Evolutionary conservation across 164 flowering plant genomes (phyloP).

Genomic region (Umbilicus rupestris): DNA sequence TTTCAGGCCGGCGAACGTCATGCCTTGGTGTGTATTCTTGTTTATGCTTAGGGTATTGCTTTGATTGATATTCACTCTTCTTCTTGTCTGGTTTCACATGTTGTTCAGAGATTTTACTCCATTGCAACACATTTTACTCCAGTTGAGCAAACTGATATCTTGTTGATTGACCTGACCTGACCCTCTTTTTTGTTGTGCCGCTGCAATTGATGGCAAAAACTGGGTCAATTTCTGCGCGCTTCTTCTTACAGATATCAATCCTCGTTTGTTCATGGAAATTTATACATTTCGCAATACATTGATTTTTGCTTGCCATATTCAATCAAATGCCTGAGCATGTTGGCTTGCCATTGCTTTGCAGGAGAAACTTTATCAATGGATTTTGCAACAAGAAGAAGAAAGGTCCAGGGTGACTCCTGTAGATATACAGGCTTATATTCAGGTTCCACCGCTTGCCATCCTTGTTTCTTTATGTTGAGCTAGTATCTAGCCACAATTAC

Average conservation of each 20-base stretch:
- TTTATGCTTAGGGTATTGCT: too few species aligned
- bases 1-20: conserved; percentile 73
- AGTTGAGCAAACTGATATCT: too few species aligned
- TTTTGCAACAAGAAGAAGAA: conserved; percentile 24
- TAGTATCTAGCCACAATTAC: background rate
- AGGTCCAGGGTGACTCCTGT: conserved; percentile 25
- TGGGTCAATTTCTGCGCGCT: too few species aligned
- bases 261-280: background rate
- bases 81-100: background rate
- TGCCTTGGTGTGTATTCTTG: conserved; percentile 29
- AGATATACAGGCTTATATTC: conserved; percentile 25
- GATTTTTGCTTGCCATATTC: background rate
- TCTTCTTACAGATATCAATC: too few species aligned
- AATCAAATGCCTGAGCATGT: background rate
- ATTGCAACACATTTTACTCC: too few species aligned
- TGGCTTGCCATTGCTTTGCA: conserved; percentile 9
- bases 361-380: conserved; percentile 38
- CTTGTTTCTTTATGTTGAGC: background rate
- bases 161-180: too few species aligned
- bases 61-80: too few species aligned
- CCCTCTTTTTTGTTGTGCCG: too few species aligned
- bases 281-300: background rate
- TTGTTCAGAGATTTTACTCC: background rate
- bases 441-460: conserved; percentile 15
- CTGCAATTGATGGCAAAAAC: too few species aligned